Base-by-base conservation (phyloP, 805 yeast species). In the Candida maltosa region DNA sequence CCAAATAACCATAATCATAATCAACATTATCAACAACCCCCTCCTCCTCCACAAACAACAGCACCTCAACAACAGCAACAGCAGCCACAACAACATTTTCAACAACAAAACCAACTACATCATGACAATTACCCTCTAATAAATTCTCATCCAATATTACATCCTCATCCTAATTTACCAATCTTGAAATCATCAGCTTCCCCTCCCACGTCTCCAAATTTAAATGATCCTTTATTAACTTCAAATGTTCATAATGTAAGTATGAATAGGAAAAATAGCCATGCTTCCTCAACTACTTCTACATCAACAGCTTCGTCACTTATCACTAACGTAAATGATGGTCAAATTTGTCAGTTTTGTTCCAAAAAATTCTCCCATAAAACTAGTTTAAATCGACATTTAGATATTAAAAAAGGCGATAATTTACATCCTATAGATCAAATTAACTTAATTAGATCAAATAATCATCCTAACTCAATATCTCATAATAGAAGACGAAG, bases 381-480 rank as follows among this genome's bases (percentile, higher is more conserved):
- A 5, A 81, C 83, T 2, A 74, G 80, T 1, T 57, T 76, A 37
- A 83, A 83, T 1, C 59, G 84, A 23, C 84, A 78, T 49, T 50
- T 79, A 28, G 83, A 79, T 45, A 51, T 63, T 29, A 70, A 75
- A 41, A 73, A 73, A 35, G 84, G 83, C 1, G 66, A 77, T 7
- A 48, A 61, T 1, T 36, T 54, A 11, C 84, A 78, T 42, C 83
- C 83, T 0, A 49, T 58, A 1, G 74, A 66, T 2, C 58, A 64
- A 26, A 74, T 79, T 11, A 72, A 67, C 10, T 48, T 47, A 32
- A 43, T 77, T 26, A 49, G 83, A 20, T 60, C n/a, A n/a, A n/a
- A n/a, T n/a, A n/a, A n/a, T n/a, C n/a, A n/a, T 68, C 0, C 18
- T 29, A 16, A 19, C 28, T 6, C n/a, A 25, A 16, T 12, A n/a